Conservation (phyloP, 306 rosid species). For the Amphicarpaea edgeworthii region DNA sequence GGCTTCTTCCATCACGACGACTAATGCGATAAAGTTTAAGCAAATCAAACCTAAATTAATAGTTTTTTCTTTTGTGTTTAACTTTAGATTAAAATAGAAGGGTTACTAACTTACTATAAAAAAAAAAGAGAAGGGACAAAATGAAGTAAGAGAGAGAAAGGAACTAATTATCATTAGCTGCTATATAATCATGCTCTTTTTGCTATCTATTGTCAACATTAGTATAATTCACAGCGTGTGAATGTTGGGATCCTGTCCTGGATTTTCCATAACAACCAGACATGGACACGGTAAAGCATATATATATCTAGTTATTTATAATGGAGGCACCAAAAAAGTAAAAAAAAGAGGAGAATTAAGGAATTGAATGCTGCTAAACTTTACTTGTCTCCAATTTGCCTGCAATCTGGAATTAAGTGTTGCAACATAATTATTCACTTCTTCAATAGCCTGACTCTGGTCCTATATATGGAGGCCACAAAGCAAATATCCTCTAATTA, state of each 20-base stretch:
- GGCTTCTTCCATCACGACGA: no score
- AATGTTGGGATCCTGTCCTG: conserved; percentile 64
- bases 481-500: conserved; percentile 23
- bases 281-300: conserved; percentile 32
- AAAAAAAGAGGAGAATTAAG: conserved; percentile 14
- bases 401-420: conserved; percentile 60
- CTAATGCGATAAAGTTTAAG: no score
- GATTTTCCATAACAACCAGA: conserved; percentile 47
- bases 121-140: not conserved
- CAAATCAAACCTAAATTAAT: not conserved
- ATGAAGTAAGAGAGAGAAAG: conserved; percentile 16
- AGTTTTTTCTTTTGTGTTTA: not conserved
- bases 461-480: conserved; percentile 42
- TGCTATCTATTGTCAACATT: conserved; percentile 39
- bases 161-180: conserved; percentile 33
- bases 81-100: not conserved
- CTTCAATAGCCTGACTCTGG: not conserved
- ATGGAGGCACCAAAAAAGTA: conserved; percentile 43
- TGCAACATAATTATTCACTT: conserved; percentile 42
- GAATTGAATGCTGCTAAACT: conserved; percentile 4
- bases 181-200: not conserved
- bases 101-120: not conserved
- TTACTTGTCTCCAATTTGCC: conserved; percentile 66
- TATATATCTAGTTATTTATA: conserved; percentile 5
- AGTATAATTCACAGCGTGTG: conserved; percentile 52